phyloP scores from a whole-genome alignment of 164 flowering plant species.

The Stephania yunnanensis region DNA sequence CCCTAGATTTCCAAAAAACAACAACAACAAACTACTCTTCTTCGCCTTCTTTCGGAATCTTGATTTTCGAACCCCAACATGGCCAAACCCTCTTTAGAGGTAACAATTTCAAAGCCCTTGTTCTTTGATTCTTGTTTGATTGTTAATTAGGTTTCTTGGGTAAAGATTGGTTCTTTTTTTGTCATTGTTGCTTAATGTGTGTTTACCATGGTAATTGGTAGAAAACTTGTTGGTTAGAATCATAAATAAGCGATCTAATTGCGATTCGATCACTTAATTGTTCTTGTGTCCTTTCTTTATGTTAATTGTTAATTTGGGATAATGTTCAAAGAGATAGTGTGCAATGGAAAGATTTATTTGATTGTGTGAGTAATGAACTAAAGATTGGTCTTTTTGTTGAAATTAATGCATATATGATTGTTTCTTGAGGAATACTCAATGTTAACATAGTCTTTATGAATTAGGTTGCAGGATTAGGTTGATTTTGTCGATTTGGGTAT shows the following conservation, averaged over 20 bases:
- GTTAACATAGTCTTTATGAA: no score
- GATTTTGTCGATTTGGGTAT: not conserved
- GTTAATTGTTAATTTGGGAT: not conserved
- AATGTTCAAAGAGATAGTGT: no score
- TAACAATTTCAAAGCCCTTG: not conserved
- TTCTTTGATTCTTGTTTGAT: not conserved
- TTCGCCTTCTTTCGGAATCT: not conserved
- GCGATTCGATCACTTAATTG: not conserved
- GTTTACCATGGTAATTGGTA: not conserved
- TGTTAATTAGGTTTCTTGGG: not conserved
- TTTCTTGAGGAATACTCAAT: no score
- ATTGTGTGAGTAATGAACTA: no score
- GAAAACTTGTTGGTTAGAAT: no score
- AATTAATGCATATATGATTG: no score
- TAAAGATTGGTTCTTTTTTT: not conserved
- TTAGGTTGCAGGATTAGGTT: no score
- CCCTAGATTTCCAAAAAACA: not conserved
- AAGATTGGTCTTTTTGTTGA: no score
- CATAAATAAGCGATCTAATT: no score
- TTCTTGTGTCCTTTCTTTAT: not conserved
- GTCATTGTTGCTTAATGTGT: not conserved
- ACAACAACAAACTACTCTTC: not conserved
- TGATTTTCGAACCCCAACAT: not conserved
- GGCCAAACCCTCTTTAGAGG: not conserved
- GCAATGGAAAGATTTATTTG: no score